Percentiles rank a stretch among this genome's conserved stretches.
phyloP scores from a whole-genome alignment of 2,329 filamentous ascomycete genomes.

The Aspergillus cejpii region DNA sequence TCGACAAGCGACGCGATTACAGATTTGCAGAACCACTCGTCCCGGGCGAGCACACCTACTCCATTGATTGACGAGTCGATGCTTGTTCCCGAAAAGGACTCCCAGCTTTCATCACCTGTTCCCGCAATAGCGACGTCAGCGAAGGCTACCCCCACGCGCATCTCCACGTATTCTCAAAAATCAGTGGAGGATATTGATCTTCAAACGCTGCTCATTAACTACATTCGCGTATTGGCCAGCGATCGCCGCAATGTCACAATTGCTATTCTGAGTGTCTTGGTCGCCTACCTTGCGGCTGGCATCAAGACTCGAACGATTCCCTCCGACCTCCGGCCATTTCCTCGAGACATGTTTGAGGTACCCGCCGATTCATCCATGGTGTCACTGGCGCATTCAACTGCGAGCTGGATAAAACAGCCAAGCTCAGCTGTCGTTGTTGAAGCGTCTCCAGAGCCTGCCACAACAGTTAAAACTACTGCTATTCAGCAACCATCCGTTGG shows the following conservation, averaged over 20 bases:
- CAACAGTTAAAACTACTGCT: not conserved
- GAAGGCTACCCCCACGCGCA: slow-evolving; percentile 1
- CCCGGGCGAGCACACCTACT: slow-evolving; percentile 1
- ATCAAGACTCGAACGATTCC: slow-evolving; percentile 1
- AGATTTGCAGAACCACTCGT: slow-evolving; percentile 3
- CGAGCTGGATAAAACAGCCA: not conserved
- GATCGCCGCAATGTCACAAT: slow-evolving; percentile 51
- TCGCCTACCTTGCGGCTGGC: slow-evolving; percentile 37
- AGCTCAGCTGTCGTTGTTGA: not conserved
- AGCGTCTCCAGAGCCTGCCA: not conserved
- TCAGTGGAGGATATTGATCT: slow-evolving; percentile 44
- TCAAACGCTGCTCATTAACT: slow-evolving; percentile 48
- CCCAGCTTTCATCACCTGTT: slow-evolving; percentile 2
- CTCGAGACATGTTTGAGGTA: slow-evolving; percentile 10
- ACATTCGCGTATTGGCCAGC: slow-evolving; percentile 46
- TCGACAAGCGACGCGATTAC: slow-evolving; percentile 13
- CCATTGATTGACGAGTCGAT: slow-evolving; percentile 1
- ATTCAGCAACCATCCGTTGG: not conserved
- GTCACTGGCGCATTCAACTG: slow-evolving; percentile 3
- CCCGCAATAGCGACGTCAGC: slow-evolving; percentile 3
- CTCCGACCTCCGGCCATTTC: slow-evolving; percentile 13
- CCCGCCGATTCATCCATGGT: slow-evolving; percentile 1
- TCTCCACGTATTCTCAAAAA: slow-evolving; percentile 3
- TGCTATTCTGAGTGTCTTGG: slow-evolving; percentile 39
- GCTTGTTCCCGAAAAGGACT: not conserved